phyloP scores from a whole-genome alignment of 805 yeast genomes.

The Starmera quercuum region DNA sequence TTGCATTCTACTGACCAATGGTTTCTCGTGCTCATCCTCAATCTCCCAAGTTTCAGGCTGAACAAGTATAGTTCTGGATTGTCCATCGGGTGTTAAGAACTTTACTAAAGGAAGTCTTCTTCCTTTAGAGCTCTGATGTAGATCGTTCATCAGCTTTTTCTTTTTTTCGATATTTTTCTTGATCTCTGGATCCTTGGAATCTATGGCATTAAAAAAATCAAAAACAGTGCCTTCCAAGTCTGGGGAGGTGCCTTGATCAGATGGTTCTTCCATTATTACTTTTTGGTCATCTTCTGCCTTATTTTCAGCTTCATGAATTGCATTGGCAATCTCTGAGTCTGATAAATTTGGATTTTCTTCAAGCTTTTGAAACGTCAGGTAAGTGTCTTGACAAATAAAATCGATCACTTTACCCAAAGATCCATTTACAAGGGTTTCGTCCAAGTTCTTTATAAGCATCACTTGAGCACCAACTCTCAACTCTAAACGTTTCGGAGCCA shows the following conservation, averaged over 20 bases:
- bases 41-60: conserved; percentile 78
- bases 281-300: conserved; percentile 11
- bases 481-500: conserved; percentile 50
- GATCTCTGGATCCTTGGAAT: conserved; percentile 19
- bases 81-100: conserved; percentile 64
- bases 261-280: conserved; percentile 12
- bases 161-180: conserved; percentile 37
- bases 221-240: conserved; percentile 39
- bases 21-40: conserved; percentile 64
- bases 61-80: conserved; percentile 66
- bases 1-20: conserved; percentile 68
- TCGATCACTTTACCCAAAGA: conserved; percentile 64
- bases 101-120: conserved; percentile 68
- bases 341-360: conserved; percentile 11
- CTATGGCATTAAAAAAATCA: conserved; percentile 31
- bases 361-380: conserved; percentile 27
- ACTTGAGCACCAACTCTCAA: conserved; percentile 74
- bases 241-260: conserved; percentile 11
- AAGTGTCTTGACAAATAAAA: conserved; percentile 46
- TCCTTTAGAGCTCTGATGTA: conserved; percentile 37
- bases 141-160: conserved; percentile 30
- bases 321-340: conserved; percentile 16
- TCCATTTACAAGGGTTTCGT: conserved; percentile 68
- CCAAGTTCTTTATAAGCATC: conserved; percentile 74
- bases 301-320: conserved; percentile 11